A percentile compares a stretch with the other conserved stretches of the same genome.
Evolutionary conservation across 31 red algal genomes (phyloP).

Genomic region (Bonnemaisonia californica): DNA sequence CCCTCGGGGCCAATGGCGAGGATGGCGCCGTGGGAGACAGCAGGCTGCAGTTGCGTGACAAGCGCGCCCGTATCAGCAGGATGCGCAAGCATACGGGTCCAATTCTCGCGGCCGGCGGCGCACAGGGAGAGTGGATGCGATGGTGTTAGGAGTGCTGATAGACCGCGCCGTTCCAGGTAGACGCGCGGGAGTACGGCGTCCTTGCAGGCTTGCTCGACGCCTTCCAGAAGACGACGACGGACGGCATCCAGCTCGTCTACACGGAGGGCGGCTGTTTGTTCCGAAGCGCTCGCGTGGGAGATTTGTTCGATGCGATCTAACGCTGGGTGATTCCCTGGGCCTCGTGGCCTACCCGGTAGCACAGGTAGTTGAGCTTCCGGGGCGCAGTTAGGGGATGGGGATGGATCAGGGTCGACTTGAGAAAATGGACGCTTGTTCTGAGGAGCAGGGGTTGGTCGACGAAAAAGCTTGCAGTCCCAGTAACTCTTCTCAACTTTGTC

Average conservation of each 20-base stretch:
- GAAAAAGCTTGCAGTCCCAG: conserved; percentile 66
- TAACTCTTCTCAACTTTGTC: conserved; percentile 64
- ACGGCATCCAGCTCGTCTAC: conserved; percentile 1
- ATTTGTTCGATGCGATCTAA: background rate
- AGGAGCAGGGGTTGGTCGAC: background rate
- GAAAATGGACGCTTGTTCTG: background rate
- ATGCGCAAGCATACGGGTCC: conserved; percentile 4
- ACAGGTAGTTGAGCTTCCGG: background rate
- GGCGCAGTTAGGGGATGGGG: conserved; percentile 1
- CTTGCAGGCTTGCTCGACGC: conserved; percentile 30
- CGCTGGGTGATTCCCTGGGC: background rate
- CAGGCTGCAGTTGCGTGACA: background rate
- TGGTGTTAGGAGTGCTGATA: background rate
- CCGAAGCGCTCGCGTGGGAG: background rate
- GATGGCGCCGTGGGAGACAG: conserved; percentile 23
- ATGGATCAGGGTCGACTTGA: too few relatives aligned
- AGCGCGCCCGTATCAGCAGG: background rate
- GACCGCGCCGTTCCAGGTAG: conserved; percentile 17
- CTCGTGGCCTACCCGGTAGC: conserved; percentile 10
- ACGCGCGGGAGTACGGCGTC: conserved; percentile 27
- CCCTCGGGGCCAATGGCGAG: conserved; percentile 64
- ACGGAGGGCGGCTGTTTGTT: background rate
- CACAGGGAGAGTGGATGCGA: background rate
- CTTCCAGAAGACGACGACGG: conserved; percentile 17
- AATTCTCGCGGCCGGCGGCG: background rate